Evolutionary conservation across 352 stramenopile genomes (phyloP), one percentile per base, ranked within the genome.

Genomic region (Pythium sp.): DNA sequence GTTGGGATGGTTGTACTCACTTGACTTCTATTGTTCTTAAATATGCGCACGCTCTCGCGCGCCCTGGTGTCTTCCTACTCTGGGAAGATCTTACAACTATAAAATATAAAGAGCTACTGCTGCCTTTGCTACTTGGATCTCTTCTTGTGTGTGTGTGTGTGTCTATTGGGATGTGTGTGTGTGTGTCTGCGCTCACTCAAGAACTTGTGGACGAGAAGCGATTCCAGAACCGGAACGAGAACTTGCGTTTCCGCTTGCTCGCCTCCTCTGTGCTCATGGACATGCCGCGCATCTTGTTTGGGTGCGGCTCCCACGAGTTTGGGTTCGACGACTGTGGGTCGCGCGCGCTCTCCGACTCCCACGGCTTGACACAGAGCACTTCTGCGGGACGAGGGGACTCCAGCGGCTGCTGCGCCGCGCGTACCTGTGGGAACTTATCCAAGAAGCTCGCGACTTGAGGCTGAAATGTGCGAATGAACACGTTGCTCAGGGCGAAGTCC

Each of bases 171-270:
- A 1, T 34, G 53, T 18, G 53, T 22, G 53, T 18, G 53, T 22
- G 26, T 32, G 1, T 32, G 26, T 59, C 28, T 59, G 49, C 24
- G 11, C 5, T n/a, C 51, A 30, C 49, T 67, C 62, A 62, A 12
- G 62, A 68, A 15, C 62, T 58, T 34, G 43, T 66, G 55, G 55
- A 61, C 18, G 55, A 34, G 61, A 70, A 15, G 72, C 53, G 68
- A 47, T 65, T 71, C 84, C 84, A 92, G 72, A 92, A 91, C 20
- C 79, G 80, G 58, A 92, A 68, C 65, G 79, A 87, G 68, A 91
- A 92, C 73, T 83, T 90, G 68, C 76, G 81, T 66, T 90, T 91
- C 65, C 76, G 79, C 68, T 87, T 84, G 26, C 73, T 78, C 24
- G 73, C 64, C 34, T 87, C 78, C 54, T 80, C 76, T 7, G 74